Conservation (phyloP, 805 yeast genomes). For the Candida lessepsii region DNA sequence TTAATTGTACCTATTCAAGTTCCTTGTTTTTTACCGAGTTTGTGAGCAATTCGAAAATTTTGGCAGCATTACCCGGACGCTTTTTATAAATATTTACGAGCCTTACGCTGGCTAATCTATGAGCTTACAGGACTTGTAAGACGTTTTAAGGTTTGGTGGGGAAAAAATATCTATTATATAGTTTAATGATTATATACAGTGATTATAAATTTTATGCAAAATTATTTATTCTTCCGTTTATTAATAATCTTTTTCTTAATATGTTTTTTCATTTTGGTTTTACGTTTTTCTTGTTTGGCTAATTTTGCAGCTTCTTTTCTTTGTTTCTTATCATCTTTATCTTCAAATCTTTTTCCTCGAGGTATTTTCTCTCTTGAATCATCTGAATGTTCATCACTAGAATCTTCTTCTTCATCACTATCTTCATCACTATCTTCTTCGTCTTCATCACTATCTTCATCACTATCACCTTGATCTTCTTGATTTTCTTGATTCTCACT, state of each 20-base stretch:
- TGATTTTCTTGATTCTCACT: constrained; percentile 18
- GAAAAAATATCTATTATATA: no score
- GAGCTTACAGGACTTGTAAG: no score
- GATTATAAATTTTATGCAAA: not conserved
- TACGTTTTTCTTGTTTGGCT: constrained; percentile 31
- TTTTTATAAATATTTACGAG: no score
- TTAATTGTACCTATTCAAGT: not conserved
- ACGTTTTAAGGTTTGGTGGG: no score
- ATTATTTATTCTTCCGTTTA: constrained; percentile 57
- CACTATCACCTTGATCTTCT: constrained; percentile 9
- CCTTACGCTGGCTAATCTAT: no score
- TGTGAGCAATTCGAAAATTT: constrained; percentile 6
- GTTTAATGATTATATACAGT: not conserved
- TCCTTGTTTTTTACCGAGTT: constrained; percentile 2
- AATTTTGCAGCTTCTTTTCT: constrained; percentile 37
- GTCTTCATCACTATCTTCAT: constrained; percentile 10
- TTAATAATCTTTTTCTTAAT: constrained; percentile 41
- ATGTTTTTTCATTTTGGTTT: constrained; percentile 40
- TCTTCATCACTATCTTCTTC: constrained; percentile 6
- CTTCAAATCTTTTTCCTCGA: constrained; percentile 65
- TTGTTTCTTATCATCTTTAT: constrained; percentile 51
- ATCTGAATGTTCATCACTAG: constrained; percentile 22
- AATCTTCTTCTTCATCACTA: constrained; percentile 10
- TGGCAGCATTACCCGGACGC: constrained; percentile 4
- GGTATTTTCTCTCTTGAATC: constrained; percentile 31